A percentile compares a stretch with the other conserved stretches of the same genome.
These are phyloP conservation scores for Hysterangium stoloniferum DNA, from an alignment of 768 basidiomycete species.

Conservation along the genomic window DNA sequence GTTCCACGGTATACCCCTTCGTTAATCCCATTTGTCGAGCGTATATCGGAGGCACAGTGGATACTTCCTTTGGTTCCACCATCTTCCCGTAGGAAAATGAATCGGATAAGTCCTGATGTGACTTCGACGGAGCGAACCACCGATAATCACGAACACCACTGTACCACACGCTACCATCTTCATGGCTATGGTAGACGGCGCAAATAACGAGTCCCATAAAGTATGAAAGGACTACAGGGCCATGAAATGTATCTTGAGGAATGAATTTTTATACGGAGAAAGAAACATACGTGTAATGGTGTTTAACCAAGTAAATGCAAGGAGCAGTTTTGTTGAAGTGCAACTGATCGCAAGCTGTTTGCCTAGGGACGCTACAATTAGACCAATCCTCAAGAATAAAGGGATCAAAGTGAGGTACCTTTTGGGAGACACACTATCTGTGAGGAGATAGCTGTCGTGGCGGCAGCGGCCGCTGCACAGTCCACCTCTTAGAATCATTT, in stretches of 20 bases:
- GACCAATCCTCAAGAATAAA: not conserved
- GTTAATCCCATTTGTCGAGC: constrained; percentile 10
- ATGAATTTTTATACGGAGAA: not conserved
- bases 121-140: constrained; percentile 24
- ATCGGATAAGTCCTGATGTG: constrained; percentile 35
- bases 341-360: constrained; percentile 25
- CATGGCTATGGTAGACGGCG: constrained; percentile 35
- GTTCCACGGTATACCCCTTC: not conserved
- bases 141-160: constrained; percentile 39
- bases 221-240: constrained; percentile 49
- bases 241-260: constrained; percentile 8
- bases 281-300: constrained; percentile 32
- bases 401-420: constrained; percentile 17
- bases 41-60: constrained; percentile 13
- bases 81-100: constrained; percentile 24
- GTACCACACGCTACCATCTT: constrained; percentile 46
- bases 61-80: constrained; percentile 15
- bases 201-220: constrained; percentile 40
- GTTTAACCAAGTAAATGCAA: constrained; percentile 54
- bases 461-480: constrained; percentile 45
- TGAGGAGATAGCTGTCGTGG: constrained; percentile 35
- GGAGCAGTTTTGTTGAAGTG: constrained; percentile 44
- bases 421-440: constrained; percentile 27
- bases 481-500: not conserved
- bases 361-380: not conserved